These are phyloP conservation scores for Antitrichia curtipendula DNA, from an alignment of 225 moss, liverwort and hornwort genomes.

Conservation along the genomic window DNA sequence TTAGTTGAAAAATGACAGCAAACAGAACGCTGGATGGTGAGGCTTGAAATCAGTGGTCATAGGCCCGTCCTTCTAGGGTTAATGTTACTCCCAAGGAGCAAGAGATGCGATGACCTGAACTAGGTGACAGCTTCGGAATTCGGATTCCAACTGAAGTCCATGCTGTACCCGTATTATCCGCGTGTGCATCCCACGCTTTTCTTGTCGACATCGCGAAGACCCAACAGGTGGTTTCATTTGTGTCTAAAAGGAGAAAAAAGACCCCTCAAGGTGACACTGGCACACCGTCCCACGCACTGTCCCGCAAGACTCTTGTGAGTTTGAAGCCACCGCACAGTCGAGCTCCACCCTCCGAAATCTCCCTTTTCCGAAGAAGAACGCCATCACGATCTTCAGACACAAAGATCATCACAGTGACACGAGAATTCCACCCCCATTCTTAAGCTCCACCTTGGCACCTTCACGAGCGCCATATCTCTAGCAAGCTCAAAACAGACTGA, in stretches of 20 bases:
- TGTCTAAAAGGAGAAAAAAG: too few relatives aligned
- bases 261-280: too few relatives aligned
- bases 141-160: not conserved
- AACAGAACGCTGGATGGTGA: too few relatives aligned
- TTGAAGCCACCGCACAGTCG: too few relatives aligned
- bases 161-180: not conserved
- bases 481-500: not conserved
- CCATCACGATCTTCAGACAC: not conserved
- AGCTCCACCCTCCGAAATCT: not conserved
- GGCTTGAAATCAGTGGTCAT: too few relatives aligned
- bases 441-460: not conserved
- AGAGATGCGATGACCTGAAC: not conserved
- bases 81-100: not conserved
- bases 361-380: too few relatives aligned
- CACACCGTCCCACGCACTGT: not conserved
- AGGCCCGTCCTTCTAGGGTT: too few relatives aligned
- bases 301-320: not conserved
- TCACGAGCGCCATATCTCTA: not conserved
- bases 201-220: not conserved
- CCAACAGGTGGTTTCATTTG: too few relatives aligned
- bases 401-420: not conserved
- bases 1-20: too few relatives aligned
- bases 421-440: not conserved
- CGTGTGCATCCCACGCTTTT: not conserved
- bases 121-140: not conserved